phyloP scores from a whole-genome alignment of 495 filamentous ascomycete genomes.

The Jackrogersella minutella region DNA sequence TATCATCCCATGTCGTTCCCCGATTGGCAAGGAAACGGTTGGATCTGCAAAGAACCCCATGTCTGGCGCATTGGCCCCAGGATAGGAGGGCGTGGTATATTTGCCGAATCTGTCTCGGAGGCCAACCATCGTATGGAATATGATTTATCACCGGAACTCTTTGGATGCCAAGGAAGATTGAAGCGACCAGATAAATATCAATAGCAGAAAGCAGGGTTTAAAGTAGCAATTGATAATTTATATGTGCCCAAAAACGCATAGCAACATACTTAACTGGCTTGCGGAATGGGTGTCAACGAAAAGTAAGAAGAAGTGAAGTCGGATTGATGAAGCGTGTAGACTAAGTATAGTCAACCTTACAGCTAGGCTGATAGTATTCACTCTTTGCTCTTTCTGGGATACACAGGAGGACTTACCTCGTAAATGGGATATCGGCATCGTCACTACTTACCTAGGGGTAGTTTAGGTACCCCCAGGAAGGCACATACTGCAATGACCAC shows the following conservation, averaged over 20 bases:
- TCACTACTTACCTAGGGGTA: not conserved
- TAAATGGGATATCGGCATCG: not conserved
- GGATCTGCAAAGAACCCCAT: not conserved
- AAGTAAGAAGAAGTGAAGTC: not conserved
- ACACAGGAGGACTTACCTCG: not conserved
- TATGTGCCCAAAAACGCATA: conserved; percentile 11
- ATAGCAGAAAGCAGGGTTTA: conserved; percentile 7
- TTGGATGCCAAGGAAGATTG: not conserved
- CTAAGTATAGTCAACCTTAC: too few relatives aligned
- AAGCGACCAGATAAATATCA: not conserved
- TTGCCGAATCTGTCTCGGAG: conserved; percentile 13
- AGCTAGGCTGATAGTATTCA: too few relatives aligned
- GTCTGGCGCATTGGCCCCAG: not conserved
- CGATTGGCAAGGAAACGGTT: not conserved
- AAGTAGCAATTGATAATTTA: conserved; percentile 3
- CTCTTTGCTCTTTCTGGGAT: not conserved
- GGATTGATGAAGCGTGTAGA: not conserved
- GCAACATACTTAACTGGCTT: conserved; percentile 18
- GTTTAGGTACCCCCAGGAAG: too few relatives aligned
- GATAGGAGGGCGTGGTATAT: not conserved
- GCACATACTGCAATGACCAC: too few relatives aligned
- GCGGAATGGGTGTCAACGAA: not conserved
- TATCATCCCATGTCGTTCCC: not conserved
- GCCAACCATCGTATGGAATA: conserved; percentile 12
- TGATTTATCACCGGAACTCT: not conserved